A percentile compares a stretch with the other conserved stretches of the same genome.
These are phyloP conservation scores for Paratinospora sagittata DNA, from an alignment of 164 flowering plant species.

Conservation along the genomic window DNA sequence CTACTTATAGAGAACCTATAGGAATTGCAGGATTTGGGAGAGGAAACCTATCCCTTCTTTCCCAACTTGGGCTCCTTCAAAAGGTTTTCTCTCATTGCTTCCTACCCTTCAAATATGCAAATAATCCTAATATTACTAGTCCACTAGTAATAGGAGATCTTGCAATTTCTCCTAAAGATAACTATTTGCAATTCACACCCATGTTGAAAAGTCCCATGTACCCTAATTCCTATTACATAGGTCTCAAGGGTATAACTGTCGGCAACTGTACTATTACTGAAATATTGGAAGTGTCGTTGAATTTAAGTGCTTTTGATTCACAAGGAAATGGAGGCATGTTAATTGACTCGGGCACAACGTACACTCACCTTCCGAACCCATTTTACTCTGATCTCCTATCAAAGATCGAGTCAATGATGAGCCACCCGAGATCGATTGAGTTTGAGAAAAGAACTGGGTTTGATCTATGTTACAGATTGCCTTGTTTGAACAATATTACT, in stretches of 20 bases:
- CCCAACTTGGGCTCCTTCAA: slow-evolving; percentile 63
- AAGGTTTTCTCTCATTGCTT: slow-evolving; percentile 78
- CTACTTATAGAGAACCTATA: slow-evolving; percentile 63
- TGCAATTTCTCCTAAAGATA: slow-evolving; percentile 45
- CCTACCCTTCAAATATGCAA: slow-evolving; percentile 60
- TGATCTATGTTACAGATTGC: slow-evolving; percentile 57
- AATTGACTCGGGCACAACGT: slow-evolving; percentile 75
- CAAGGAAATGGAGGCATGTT: slow-evolving; percentile 69
- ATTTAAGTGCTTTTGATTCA: slow-evolving; percentile 44
- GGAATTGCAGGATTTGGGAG: slow-evolving; percentile 75
- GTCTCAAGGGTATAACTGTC: slow-evolving; percentile 44
- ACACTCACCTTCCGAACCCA: slow-evolving; percentile 61
- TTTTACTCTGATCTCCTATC: slow-evolving; percentile 42
- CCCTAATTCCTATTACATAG: slow-evolving; percentile 58
- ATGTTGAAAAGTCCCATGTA: slow-evolving; percentile 49
- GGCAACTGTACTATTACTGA: slow-evolving; percentile 22
- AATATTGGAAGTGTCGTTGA: slow-evolving; percentile 26
- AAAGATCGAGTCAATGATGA: slow-evolving; percentile 24
- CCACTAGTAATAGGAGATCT: slow-evolving; percentile 56
- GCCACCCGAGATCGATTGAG: slow-evolving; percentile 37
- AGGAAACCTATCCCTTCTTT: slow-evolving; percentile 60
- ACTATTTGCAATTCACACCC: slow-evolving; percentile 51
- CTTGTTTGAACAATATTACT: slow-evolving; percentile 29
- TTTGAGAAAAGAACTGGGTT: slow-evolving; percentile 44
- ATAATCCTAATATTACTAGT: slow-evolving; percentile 62